Evolutionary conservation across 371 early-diverging fungal species (phyloP), one percentile per base, ranked within the genome.

Genomic region (Mortierella sp.): DNA sequence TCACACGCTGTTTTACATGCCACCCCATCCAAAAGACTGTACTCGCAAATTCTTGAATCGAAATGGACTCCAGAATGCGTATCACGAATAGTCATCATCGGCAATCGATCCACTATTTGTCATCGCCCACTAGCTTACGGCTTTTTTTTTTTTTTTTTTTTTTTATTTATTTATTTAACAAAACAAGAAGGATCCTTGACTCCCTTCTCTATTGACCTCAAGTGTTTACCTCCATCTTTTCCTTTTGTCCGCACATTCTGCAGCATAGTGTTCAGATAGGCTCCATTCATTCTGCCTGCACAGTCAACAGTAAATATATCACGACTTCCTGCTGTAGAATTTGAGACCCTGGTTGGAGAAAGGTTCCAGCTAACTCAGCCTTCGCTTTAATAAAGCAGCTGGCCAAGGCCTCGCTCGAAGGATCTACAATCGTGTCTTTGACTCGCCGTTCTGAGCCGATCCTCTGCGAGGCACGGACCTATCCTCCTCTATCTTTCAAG

Each of bases 1-100:
- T 9, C 74, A 81, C 1, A 89, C 90, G 2, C 64, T 90, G 5
- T 86, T 90, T 62, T 92, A 89, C 63, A 93, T 93, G 92, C 93
- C 93, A 0, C 93, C 91, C 75, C 91, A 92, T 69, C 86, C 87
- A 9, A 82, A 87, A 56, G 84, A 7, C 75, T 91, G 6, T 93
- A 93, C 61, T 87, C 86, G 29, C 87, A 86, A 56, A 86, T 91
- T 1, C 56, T 93, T 9, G 84, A 85, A 50, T 80, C 85, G 7
- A 92, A 92, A 59, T 89, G 90, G 89, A 76, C 70, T 7, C 57
- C 57, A 4, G 53, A 81, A 1, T 64, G 70, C 14, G 65, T 89
- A 37, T 55, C 74, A 9, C 56, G 75, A 5, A 51, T 87, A 1
- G 82, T 82, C 4, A 82, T 89, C 15, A 77, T 89, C 45, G 88